Base-by-base conservation (phyloP, 2,329 filamentous ascomycete species). In the Sordariomycetes sp. region DNA sequence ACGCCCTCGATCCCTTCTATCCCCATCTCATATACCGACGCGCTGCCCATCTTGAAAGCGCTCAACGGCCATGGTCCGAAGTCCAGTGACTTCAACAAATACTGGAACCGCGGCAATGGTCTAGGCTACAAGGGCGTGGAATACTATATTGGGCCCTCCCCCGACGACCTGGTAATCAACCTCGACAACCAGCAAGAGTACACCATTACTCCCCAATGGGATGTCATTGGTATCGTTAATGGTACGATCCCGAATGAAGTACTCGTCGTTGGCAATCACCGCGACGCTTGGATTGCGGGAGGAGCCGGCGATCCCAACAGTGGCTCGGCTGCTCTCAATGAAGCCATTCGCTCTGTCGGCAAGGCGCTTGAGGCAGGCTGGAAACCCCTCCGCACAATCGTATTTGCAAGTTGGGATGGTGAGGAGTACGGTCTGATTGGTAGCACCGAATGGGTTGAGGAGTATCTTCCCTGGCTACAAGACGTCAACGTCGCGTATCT, bases 371-470 rank as follows among this genome's bases (percentile, higher is more conserved):
- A 77, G 18, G 70, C 69, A 18, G 64, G 64, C 12, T 67, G 64
- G 64, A 64, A 62, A 46, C 64, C 92, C 1, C 68, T 87, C 15
- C 81, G 90, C 16, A 96, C 90, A 0, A 86, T 96, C 37, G 85
- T 95, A 26, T 90, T 95, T 50, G 87, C 83, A 16, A 81, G 75
- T 53, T 86, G 81, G 82, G 82, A 86, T 42, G 81, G 79, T 21
- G 82, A 86, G 58, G 87, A 94, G 56, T 94, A 94, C 44, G 86
- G 83, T 1, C 69, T 94, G 5, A 58, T 94, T 11, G 88, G 88
- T 5, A 86, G 80, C 34, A 94, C 88, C 0, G 88, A 94, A 51
- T 94, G 87, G 86, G 86, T 94, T 0, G 87, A 94, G 51, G 86
- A 94, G 44, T 86, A 85, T 47, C 59, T 93, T 0, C 81, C 84